Evolutionary conservation across 2,329 filamentous ascomycete genomes (phyloP).

Genomic region (Exophiala dermatitidis): DNA sequence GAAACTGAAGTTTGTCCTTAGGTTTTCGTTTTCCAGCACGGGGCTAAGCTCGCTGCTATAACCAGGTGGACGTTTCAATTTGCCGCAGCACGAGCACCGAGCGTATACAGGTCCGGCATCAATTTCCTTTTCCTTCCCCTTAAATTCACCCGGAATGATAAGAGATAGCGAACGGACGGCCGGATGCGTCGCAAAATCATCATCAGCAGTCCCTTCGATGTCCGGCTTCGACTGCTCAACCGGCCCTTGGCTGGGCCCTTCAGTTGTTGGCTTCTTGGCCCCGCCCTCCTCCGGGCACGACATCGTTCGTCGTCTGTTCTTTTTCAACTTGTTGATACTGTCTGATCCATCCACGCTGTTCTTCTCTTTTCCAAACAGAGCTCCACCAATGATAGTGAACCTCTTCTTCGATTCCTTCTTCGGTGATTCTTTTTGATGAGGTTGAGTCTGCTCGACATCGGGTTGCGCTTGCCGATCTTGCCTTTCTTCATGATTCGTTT

Average conservation of each 20-base stretch:
- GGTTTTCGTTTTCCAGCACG: constrained; percentile 26
- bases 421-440: constrained; percentile 5
- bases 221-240: constrained; percentile 6
- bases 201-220: constrained; percentile 7
- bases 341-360: constrained; percentile 5
- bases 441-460: background rate
- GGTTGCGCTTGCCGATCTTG: background rate
- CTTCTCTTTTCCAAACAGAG: constrained; percentile 17
- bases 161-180: constrained; percentile 21
- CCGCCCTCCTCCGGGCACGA: constrained; percentile 7
- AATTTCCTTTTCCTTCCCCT: constrained; percentile 24
- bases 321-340: constrained; percentile 12
- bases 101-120: constrained; percentile 17
- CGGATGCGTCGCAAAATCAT: constrained; percentile 16
- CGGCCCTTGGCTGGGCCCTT: background rate
- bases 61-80: constrained; percentile 19
- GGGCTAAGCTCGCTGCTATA: constrained; percentile 23
- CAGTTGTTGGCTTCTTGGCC: background rate
- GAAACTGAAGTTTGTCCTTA: constrained; percentile 26
- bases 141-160: constrained; percentile 13
- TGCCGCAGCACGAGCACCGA: constrained; percentile 26
- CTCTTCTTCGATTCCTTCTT: constrained; percentile 19
- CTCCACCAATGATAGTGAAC: constrained; percentile 12
- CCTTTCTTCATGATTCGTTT: background rate
- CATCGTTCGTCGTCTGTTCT: constrained; percentile 15